Evolutionary conservation across 176 grass and related monocot genomes (phyloP), one percentile per base, ranked within the genome.

Genomic region (Hyparrhenia diplandra): DNA sequence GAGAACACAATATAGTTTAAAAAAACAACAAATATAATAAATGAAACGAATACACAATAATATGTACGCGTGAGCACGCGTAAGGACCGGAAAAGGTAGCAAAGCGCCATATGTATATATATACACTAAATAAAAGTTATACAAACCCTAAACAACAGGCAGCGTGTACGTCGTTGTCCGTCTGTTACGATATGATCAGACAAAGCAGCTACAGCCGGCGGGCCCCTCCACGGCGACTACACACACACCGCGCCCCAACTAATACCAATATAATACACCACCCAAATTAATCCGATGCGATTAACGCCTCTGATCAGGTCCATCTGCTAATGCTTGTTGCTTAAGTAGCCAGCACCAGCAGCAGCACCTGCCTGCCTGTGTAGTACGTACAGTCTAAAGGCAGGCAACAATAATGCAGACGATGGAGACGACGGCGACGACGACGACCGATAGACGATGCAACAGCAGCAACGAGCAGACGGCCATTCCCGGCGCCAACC

Each of bases 81-180:
- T 64, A 23, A 51, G 40, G 39, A 62, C 40, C 39, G 6, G 68
- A 41, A 28, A 71, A 70, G 39, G 6, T 16, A 47, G 31, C 31
- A 32, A 32, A 41, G 64, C 21, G 39, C 17, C n/a, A 74, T 41
- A n/a, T n/a, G n/a, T n/a, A n/a, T n/a, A n/a, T n/a, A n/a, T n/a
- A 88, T 73, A 52, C 2, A 52, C 18, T 52, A 52, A 20, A 51
- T 52, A 52, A 54, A 54, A 21, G 51, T 21, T 52, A 21, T 52
- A 18, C 17, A 70, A 85, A 77, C 82, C 87, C 77, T 82, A 85
- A 85, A 64, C 83, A 47, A 66, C 78, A 73, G 78, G 83, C 87
- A 85, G 87, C 65, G 80, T 72, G 47, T 61, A 78, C 71, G 83
- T 86, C 83, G 78, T 73, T 79, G 60, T 83, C 88, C 67, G 39